Evolutionary conservation across 305 asterid species (phyloP).

Genomic region (Solanum hybrid): DNA sequence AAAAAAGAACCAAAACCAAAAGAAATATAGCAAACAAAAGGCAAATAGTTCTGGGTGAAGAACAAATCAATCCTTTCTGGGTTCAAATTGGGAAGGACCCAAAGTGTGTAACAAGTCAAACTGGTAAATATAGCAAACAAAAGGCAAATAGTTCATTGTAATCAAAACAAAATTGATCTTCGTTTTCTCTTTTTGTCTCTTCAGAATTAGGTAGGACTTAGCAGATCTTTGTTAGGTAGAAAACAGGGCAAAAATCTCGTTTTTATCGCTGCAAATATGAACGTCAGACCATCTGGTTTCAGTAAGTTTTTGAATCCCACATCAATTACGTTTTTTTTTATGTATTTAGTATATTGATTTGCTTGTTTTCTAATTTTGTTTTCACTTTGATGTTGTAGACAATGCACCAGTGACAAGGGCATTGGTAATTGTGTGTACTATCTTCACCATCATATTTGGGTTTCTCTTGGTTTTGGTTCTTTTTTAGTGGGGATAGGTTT

Average conservation of each 20-base stretch:
- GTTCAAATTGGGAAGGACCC: background rate
- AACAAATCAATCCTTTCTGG: background rate
- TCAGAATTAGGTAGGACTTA: background rate
- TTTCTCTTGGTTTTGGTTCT: background rate
- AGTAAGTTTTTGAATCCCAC: conserved; percentile 35
- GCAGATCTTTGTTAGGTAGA: background rate
- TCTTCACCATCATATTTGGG: conserved; percentile 88
- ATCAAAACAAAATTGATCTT: background rate
- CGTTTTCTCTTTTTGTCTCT: background rate
- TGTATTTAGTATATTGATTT: background rate
- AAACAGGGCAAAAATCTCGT: conserved; percentile 15
- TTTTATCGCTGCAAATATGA: conserved; percentile 64
- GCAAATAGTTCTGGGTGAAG: background rate
- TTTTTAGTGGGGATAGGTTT: background rate
- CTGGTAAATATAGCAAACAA: background rate
- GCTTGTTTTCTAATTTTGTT: background rate
- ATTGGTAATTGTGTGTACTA: conserved; percentile 61
- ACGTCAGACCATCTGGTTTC: conserved; percentile 99
- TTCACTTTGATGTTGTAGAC: conserved; percentile 25
- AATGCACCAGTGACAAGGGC: conserved; percentile 87
- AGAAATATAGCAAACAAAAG: too few relatives aligned
- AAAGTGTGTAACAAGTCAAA: background rate
- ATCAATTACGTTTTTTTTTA: background rate
- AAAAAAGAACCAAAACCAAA: too few relatives aligned
- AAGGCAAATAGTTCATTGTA: background rate